These are phyloP conservation scores for Magnaporthiopsis rhizophila DNA, from an alignment of 2,329 filamentous ascomycete species.

Conservation along the genomic window DNA sequence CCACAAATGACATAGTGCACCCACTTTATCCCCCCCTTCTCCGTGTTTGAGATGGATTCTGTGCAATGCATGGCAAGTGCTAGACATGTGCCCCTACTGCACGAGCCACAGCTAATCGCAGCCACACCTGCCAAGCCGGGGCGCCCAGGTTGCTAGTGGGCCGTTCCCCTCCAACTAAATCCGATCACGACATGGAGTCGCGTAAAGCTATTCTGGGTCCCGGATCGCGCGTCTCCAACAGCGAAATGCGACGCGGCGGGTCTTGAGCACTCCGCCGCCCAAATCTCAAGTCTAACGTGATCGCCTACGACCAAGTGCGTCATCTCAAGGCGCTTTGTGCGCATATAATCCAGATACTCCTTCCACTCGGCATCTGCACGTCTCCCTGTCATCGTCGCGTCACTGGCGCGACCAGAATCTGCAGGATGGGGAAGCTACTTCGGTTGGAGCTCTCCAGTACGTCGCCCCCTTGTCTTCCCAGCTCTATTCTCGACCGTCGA, in stretches of 20 bases:
- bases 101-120: neutral
- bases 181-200: conserved; percentile 4
- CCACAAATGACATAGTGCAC: neutral
- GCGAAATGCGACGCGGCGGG: neutral
- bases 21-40: neutral
- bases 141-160: no score
- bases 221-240: neutral
- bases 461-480: conserved; percentile 25
- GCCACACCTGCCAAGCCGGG: neutral
- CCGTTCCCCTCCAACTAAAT: conserved; percentile 1
- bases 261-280: neutral
- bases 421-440: conserved; percentile 84
- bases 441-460: conserved; percentile 88
- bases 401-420: conserved; percentile 4
- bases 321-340: neutral
- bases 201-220: conserved; percentile 4
- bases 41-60: no score
- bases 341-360: neutral
- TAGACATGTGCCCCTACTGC: no score
- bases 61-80: no score
- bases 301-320: neutral
- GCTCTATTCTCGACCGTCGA: conserved; percentile 10
- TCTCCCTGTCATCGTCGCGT: conserved; percentile 3
- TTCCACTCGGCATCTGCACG: neutral
- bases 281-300: neutral